Evolutionary conservation across 2,329 filamentous ascomycete genomes (phyloP).

Genomic region (Teratosphaeria zuluensis): DNA sequence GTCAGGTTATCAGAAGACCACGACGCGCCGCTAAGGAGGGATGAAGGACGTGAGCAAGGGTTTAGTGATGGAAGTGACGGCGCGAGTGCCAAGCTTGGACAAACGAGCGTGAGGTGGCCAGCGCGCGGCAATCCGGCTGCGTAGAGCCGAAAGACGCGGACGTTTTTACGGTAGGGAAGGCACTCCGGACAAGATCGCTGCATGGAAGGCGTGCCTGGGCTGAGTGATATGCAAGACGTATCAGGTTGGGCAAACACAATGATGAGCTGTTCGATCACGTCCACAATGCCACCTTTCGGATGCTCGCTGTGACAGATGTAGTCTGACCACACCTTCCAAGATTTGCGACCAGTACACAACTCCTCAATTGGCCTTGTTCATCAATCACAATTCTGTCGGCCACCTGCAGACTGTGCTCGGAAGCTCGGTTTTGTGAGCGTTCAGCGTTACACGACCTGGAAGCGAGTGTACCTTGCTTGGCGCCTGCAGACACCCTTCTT

Average conservation of each 20-base stretch:
- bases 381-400: not conserved
- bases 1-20: not conserved
- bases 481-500: not conserved
- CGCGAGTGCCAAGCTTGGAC: not conserved
- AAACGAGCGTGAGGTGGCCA: not conserved
- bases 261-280: not conserved
- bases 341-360: not conserved
- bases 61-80: not conserved
- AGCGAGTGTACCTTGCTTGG: not conserved
- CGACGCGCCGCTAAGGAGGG: not conserved
- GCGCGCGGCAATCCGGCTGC: not conserved
- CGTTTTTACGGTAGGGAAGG: not conserved
- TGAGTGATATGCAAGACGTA: not conserved
- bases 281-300: not conserved
- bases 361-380: not conserved
- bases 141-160: not conserved
- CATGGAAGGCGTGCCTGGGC: not conserved
- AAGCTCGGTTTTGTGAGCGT: not conserved
- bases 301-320: not conserved
- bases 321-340: not conserved
- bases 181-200: not conserved
- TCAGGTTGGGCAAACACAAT: not conserved
- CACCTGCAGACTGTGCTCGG: not conserved
- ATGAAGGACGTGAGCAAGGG: not conserved
- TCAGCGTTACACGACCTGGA: not conserved